Percentiles rank a stretch among this genome's conserved stretches.
Evolutionary conservation across 495 filamentous ascomycete species (phyloP).

Genomic region (Penicillium psychrofluorescens): DNA sequence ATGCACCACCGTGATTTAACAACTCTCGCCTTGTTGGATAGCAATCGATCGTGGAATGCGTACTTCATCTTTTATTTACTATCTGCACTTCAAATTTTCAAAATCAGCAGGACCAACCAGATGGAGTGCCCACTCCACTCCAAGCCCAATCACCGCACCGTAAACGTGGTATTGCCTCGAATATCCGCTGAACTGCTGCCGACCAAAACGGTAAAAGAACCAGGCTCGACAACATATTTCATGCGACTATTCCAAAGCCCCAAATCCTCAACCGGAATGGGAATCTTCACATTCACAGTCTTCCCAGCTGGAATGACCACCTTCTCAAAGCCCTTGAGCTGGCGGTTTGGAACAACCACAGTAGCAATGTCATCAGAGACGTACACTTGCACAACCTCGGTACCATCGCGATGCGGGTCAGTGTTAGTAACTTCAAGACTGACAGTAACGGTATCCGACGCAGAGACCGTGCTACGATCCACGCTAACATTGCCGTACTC

Average conservation of each 20-base stretch:
- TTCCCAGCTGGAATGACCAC: constrained; percentile 52
- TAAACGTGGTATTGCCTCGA: constrained; percentile 47
- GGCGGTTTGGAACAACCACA: constrained; percentile 57
- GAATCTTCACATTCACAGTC: constrained; percentile 49
- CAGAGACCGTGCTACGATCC: constrained; percentile 34
- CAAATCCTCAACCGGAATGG: constrained; percentile 42
- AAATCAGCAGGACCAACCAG: not conserved
- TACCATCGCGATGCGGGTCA: constrained; percentile 44
- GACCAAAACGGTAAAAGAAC: constrained; percentile 51
- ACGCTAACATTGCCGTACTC: constrained; percentile 42
- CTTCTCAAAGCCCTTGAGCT: constrained; percentile 65
- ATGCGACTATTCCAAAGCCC: constrained; percentile 55
- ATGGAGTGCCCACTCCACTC: not conserved
- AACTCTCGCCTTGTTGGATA: too few species aligned
- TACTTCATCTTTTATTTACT: not conserved
- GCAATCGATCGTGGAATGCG: not conserved
- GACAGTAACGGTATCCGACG: constrained; percentile 37
- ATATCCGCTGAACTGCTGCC: constrained; percentile 51
- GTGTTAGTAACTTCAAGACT: constrained; percentile 51
- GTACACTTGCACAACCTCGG: constrained; percentile 66
- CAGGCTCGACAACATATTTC: constrained; percentile 64
- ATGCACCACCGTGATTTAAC: not conserved
- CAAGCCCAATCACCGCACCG: constrained; percentile 23
- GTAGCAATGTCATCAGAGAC: constrained; percentile 52
- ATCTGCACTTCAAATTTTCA: not conserved